Percentiles rank a stretch among this genome's conserved stretches.
These are phyloP conservation scores for Malus hybrid DNA, from an alignment of 331 rosid genomes.

Conservation along the genomic window DNA sequence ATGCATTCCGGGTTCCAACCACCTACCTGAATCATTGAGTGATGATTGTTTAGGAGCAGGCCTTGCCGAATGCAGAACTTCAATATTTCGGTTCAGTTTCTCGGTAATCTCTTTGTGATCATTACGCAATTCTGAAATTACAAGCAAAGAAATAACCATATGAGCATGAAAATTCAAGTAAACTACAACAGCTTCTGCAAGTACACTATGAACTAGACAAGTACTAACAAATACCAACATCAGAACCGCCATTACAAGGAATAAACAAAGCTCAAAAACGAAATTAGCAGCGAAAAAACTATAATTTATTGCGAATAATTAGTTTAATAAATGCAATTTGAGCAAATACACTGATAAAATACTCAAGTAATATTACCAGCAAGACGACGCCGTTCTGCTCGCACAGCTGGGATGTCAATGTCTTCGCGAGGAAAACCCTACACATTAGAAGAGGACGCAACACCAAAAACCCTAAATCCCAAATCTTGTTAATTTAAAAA, in stretches of 20 bases:
- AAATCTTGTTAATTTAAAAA: neutral
- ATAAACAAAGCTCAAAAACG: neutral
- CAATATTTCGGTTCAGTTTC: constrained; percentile 60
- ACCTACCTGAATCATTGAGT: constrained; percentile 39
- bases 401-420: constrained; percentile 64
- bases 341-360: neutral
- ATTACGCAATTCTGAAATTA: constrained; percentile 54
- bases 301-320: neutral
- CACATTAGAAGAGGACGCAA: neutral
- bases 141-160: neutral
- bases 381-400: constrained; percentile 69
- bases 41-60: constrained; percentile 34
- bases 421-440: constrained; percentile 93
- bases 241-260: neutral
- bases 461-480: constrained; percentile 1
- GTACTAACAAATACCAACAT: neutral
- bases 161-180: too few relatives aligned
- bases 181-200: too few relatives aligned
- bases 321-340: neutral
- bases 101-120: constrained; percentile 64
- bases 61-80: constrained; percentile 64
- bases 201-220: neutral
- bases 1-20: neutral
- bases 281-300: neutral
- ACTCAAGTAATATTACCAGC: constrained; percentile 32